Evolutionary conservation across 1,284 basidiomycete genomes (phyloP).

Genomic region (Clitocybe nebularis): DNA sequence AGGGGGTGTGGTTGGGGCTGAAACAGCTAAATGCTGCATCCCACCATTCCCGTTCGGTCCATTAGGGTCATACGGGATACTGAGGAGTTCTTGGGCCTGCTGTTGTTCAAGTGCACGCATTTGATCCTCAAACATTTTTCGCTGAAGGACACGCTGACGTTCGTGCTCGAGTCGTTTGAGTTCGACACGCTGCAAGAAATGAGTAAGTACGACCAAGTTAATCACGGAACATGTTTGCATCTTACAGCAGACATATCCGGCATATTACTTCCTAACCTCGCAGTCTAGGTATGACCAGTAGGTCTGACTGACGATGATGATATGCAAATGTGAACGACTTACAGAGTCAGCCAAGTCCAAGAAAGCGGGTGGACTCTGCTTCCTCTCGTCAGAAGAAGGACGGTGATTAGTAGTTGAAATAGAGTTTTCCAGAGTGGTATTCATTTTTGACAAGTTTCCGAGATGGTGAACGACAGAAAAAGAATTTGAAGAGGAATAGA

Average conservation of each 20-base stretch:
- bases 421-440: constrained; percentile 61
- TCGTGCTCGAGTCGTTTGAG: constrained; percentile 90
- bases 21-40: constrained; percentile 69
- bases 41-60: constrained; percentile 35
- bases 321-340: constrained; percentile 31
- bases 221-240: constrained; percentile 18
- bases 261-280: constrained; percentile 79
- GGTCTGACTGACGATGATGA: too few species aligned
- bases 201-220: constrained; percentile 11
- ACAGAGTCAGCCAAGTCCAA: constrained; percentile 88
- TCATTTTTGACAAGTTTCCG: constrained; percentile 64
- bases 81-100: constrained; percentile 81
- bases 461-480: constrained; percentile 54
- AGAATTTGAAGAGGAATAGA: constrained; percentile 49
- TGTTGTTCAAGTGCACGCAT: constrained; percentile 90
- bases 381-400: constrained; percentile 61
- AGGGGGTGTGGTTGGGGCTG: constrained; percentile 80
- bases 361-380: constrained; percentile 84
- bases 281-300: constrained; percentile 51
- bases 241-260: constrained; percentile 76
- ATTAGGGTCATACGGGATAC: constrained; percentile 59
- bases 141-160: constrained; percentile 78
- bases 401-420: constrained; percentile 69
- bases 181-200: constrained; percentile 67
- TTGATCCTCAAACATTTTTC: constrained; percentile 90